Evolutionary conservation across 2,329 filamentous ascomycete genomes (phyloP).

Genomic region (Talaromyces piceae): DNA sequence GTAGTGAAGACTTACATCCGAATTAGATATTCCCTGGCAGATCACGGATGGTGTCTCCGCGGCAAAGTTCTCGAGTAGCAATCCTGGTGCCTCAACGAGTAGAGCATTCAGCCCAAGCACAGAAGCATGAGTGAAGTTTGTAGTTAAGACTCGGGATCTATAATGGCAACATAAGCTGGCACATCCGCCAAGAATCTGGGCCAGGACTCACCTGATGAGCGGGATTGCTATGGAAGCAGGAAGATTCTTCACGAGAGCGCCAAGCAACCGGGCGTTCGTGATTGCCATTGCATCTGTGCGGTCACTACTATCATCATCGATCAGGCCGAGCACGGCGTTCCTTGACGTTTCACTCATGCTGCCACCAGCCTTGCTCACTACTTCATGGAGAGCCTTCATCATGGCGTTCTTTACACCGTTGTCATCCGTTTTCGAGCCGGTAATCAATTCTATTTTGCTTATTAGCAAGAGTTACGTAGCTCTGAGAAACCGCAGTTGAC

Average conservation of each 20-base stretch:
- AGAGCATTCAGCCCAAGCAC: conserved; percentile 84
- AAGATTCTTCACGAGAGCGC: conserved; percentile 81
- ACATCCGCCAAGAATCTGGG: not conserved
- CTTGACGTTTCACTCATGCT: conserved; percentile 94
- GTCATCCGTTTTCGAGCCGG: conserved; percentile 88
- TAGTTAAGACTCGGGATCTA: conserved; percentile 70
- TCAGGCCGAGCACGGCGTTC: conserved; percentile 75
- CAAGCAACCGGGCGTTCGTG: conserved; percentile 83
- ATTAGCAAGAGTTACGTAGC: conserved; percentile 5
- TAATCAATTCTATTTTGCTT: conserved; percentile 63
- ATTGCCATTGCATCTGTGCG: conserved; percentile 67
- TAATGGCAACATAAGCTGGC: conserved; percentile 20
- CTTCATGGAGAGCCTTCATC: conserved; percentile 93
- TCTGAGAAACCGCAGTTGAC: conserved; percentile 7
- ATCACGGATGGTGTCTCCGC: conserved; percentile 73
- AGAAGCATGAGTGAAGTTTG: conserved; percentile 68
- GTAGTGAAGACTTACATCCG: conserved; percentile 53
- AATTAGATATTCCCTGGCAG: conserved; percentile 68
- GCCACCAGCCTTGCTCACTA: conserved; percentile 84
- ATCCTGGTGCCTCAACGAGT: conserved; percentile 67
- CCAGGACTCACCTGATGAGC: conserved; percentile 47
- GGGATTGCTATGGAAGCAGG: conserved; percentile 59
- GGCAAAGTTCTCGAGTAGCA: conserved; percentile 59
- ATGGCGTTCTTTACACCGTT: conserved; percentile 86
- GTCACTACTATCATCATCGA: conserved; percentile 75